These are phyloP conservation scores for Drosera spatulata DNA, from an alignment of 179 eudicot genomes.

Conservation along the genomic window DNA sequence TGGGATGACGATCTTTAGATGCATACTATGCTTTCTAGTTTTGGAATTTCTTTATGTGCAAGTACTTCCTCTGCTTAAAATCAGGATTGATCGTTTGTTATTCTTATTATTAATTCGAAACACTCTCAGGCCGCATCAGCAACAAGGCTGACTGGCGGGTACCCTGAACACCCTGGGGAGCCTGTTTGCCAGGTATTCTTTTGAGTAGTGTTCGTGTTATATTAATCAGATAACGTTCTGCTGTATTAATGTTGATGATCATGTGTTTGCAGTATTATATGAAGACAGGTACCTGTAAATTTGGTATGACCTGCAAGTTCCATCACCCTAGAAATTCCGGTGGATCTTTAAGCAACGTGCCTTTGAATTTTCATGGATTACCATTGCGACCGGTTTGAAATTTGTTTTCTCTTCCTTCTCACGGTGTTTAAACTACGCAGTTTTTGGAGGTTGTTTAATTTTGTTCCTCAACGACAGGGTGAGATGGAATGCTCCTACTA, in stretches of 20 bases:
- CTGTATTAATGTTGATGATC: conserved; percentile 6
- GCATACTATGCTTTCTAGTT: no score
- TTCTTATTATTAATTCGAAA: background rate
- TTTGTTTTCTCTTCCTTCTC: background rate
- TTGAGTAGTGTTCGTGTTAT: background rate
- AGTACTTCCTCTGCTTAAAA: background rate
- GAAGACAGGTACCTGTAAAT: conserved; percentile 93
- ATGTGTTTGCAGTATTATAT: conserved; percentile 58
- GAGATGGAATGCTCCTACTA: conserved; percentile 95
- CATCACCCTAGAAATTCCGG: conserved; percentile 81
- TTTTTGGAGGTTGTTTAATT: background rate
- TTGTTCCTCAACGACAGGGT: conserved; percentile 31
- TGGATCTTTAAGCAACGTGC: conserved; percentile 54
- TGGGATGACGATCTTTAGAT: no score
- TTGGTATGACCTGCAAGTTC: conserved; percentile 86
- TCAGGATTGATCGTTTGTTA: background rate
- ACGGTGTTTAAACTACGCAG: background rate
- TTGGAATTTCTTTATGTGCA: background rate
- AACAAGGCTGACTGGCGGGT: conserved; percentile 36
- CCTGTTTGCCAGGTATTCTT: conserved; percentile 68
- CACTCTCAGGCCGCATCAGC: conserved; percentile 26
- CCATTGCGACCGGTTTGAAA: conserved; percentile 72
- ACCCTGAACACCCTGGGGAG: conserved; percentile 78
- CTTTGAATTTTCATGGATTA: conserved; percentile 67
- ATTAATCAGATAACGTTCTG: no score